Evolutionary conservation across 179 eudicot species (phyloP).

Genomic region (Beta corolliflora): DNA sequence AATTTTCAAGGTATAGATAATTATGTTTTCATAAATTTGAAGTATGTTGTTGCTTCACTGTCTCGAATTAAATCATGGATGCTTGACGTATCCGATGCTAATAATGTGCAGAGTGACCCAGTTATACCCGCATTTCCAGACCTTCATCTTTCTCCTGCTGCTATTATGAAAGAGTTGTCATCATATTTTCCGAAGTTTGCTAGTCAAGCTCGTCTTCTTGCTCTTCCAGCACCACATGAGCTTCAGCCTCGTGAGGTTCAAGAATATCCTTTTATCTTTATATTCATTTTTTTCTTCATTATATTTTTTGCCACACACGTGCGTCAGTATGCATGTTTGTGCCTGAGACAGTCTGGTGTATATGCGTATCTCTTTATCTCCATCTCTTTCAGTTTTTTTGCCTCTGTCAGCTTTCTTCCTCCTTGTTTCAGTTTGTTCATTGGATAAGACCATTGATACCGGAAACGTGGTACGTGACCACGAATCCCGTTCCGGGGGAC

Average conservation of each 20-base stretch:
- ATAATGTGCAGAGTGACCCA: slow-evolving; percentile 77
- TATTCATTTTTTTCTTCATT: background rate
- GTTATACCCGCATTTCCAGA: slow-evolving; percentile 98
- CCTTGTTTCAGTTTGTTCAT: background rate
- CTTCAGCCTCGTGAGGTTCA: slow-evolving; percentile 94
- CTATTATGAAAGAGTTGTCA: slow-evolving; percentile 91
- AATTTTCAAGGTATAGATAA: slow-evolving; percentile 77
- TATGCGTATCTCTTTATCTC: background rate
- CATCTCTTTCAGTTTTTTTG: background rate
- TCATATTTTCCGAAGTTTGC: slow-evolving; percentile 88
- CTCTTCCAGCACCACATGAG: slow-evolving; percentile 96
- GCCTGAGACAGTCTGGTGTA: background rate
- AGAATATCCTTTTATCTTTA: slow-evolving; percentile 79
- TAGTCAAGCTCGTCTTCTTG: slow-evolving; percentile 87
- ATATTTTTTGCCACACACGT: background rate
- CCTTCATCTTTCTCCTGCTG: slow-evolving; percentile 98
- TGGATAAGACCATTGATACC: too few relatives aligned
- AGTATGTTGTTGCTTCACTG: slow-evolving; percentile 15
- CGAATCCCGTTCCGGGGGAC: too few relatives aligned
- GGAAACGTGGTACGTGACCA: too few relatives aligned
- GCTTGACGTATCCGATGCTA: background rate
- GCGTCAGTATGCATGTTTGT: background rate
- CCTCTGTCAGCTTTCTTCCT: background rate
- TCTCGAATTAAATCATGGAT: background rate
- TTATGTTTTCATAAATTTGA: background rate